Percentiles rank a stretch among this genome's conserved stretches.
phyloP scores from a whole-genome alignment of 2,329 filamentous ascomycete species.

The Fusarium sp. region DNA sequence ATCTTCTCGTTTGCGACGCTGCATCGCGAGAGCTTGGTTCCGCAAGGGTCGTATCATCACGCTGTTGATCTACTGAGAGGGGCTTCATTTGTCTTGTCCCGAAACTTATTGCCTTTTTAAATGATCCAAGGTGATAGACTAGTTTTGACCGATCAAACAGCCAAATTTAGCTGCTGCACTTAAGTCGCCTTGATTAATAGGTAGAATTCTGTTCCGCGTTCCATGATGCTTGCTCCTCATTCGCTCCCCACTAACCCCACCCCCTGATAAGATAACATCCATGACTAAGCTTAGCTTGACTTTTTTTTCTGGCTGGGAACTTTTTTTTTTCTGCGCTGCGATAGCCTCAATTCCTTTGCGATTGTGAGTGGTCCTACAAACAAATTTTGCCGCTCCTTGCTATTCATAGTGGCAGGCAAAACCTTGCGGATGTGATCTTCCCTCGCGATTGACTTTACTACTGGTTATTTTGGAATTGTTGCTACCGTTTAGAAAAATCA shows the following conservation, averaged over 20 bases:
- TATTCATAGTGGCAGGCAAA: constrained; percentile 18
- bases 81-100: background rate
- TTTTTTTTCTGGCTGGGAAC: constrained; percentile 47
- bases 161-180: background rate
- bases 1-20: background rate
- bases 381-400: constrained; percentile 30
- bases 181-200: background rate
- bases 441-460: background rate
- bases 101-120: background rate
- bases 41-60: background rate
- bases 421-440: background rate
- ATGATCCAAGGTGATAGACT: background rate
- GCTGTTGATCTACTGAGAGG: background rate
- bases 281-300: constrained; percentile 26
- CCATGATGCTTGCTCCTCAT: constrained; percentile 19
- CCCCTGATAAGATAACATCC: constrained; percentile 5
- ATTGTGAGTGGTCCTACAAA: constrained; percentile 37
- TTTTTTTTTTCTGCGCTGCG: constrained; percentile 46
- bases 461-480: constrained; percentile 2
- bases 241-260: constrained; percentile 15
- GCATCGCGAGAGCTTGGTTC: constrained; percentile 15
- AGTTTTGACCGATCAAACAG: background rate
- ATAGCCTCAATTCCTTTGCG: constrained; percentile 48
- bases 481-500: background rate
- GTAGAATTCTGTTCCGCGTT: constrained; percentile 2